Conservation (phyloP, 192 early-diverging fungal genomes). For the Umbelopsis vinacea region DNA sequence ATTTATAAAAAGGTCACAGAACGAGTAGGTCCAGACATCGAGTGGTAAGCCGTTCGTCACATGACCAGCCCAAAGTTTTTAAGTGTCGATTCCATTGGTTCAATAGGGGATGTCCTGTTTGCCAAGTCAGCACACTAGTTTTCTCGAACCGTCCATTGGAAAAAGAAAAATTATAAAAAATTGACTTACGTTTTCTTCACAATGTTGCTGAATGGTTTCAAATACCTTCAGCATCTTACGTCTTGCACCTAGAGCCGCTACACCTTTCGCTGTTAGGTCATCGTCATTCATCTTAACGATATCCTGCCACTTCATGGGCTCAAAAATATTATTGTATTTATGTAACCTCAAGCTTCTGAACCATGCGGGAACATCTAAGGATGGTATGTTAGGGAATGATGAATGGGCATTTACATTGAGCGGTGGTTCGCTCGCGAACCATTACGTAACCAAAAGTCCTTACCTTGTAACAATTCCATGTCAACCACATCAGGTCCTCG, state of each 20-base stretch:
- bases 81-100: not conserved
- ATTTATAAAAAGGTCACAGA: not conserved
- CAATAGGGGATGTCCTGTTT: slow-evolving; percentile 12
- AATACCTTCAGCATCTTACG: slow-evolving; percentile 97
- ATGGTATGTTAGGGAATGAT: not conserved
- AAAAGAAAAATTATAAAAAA: not conserved
- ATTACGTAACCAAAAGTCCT: too few relatives aligned
- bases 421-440: too few relatives aligned
- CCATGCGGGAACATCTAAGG: slow-evolving; percentile 91
- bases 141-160: not conserved
- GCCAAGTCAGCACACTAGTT: not conserved
- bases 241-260: slow-evolving; percentile 90
- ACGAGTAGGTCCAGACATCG: not conserved
- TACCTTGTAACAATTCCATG: slow-evolving; percentile 73
- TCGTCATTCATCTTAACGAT: slow-evolving; percentile 87
- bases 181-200: slow-evolving; percentile 36
- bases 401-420: not conserved
- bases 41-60: too few relatives aligned
- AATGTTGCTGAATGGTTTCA: slow-evolving; percentile 65
- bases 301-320: slow-evolving; percentile 85
- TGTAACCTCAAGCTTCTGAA: slow-evolving; percentile 89
- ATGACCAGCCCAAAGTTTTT: too few relatives aligned
- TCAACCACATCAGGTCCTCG: slow-evolving; percentile 76
- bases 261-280: slow-evolving; percentile 80
- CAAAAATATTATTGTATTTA: slow-evolving; percentile 93